phyloP scores from a whole-genome alignment of 2,329 filamentous ascomycete species.

The Pseudonectria buxi region DNA sequence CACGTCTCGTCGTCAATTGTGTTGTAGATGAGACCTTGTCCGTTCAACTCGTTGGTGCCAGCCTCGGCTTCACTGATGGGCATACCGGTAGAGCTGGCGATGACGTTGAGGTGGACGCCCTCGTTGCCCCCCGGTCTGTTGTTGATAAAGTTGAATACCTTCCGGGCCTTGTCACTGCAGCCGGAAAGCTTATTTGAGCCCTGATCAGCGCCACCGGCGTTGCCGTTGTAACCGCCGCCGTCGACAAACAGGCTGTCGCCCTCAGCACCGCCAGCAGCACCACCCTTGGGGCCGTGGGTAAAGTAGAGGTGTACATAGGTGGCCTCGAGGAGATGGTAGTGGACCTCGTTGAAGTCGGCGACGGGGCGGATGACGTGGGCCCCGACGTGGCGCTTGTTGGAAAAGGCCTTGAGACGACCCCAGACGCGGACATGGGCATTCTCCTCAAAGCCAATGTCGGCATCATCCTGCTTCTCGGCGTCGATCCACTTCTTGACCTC shows the following conservation, averaged over 20 bases:
- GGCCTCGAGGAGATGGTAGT: slow-evolving; percentile 85
- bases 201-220: slow-evolving; percentile 29
- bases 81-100: slow-evolving; percentile 61
- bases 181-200: slow-evolving; percentile 34
- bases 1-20: slow-evolving; percentile 92
- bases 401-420: slow-evolving; percentile 77
- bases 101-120: slow-evolving; percentile 73
- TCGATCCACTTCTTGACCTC: slow-evolving; percentile 89
- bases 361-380: slow-evolving; percentile 77
- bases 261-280: slow-evolving; percentile 33
- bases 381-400: slow-evolving; percentile 73
- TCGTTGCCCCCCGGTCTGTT: slow-evolving; percentile 67
- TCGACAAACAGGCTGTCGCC: slow-evolving; percentile 51
- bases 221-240: slow-evolving; percentile 35
- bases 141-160: slow-evolving; percentile 65
- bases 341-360: slow-evolving; percentile 83
- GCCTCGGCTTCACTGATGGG: slow-evolving; percentile 62
- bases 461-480: slow-evolving; percentile 45
- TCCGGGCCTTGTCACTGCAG: slow-evolving; percentile 54
- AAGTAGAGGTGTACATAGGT: slow-evolving; percentile 83
- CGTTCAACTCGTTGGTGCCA: slow-evolving; percentile 75
- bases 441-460: slow-evolving; percentile 52
- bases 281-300: slow-evolving; percentile 58
- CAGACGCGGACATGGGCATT: slow-evolving; percentile 81
- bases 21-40: slow-evolving; percentile 71